These are phyloP conservation scores for Alternaria ethzedia DNA, from an alignment of 2,329 filamentous ascomycete genomes.

Conservation along the genomic window DNA sequence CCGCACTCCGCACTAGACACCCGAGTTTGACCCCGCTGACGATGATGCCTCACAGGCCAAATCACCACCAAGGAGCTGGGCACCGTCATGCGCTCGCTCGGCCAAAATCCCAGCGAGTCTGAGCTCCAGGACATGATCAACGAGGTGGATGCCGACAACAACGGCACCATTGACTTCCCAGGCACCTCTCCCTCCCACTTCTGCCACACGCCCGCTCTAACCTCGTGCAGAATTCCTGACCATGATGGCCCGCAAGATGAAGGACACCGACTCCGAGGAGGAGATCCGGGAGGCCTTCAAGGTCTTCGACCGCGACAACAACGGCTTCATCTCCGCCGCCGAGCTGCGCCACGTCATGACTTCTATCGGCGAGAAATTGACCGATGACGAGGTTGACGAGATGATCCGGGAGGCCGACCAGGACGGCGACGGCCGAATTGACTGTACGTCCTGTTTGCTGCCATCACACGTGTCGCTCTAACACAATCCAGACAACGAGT, in stretches of 20 bases:
- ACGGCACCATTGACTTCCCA: conserved; percentile 70
- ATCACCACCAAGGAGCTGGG: conserved; percentile 70
- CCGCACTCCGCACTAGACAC: conserved; percentile 3
- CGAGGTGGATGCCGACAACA: conserved; percentile 70
- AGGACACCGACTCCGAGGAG: conserved; percentile 67
- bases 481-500: conserved; percentile 58
- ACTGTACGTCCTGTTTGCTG: conserved; percentile 56
- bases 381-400: conserved; percentile 67
- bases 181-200: conserved; percentile 46
- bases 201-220: neutral
- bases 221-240: conserved; percentile 63
- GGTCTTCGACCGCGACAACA: conserved; percentile 71
- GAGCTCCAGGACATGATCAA: conserved; percentile 72
- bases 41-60: conserved; percentile 55
- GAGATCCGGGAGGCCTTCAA: conserved; percentile 71
- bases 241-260: conserved; percentile 70
- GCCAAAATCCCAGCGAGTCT: conserved; percentile 66
- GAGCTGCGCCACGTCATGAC: conserved; percentile 70
- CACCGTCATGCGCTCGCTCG: conserved; percentile 68
- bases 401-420: conserved; percentile 71
- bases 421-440: conserved; percentile 69
- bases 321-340: conserved; percentile 68
- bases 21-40: conserved; percentile 29
- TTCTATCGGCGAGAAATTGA: conserved; percentile 68
- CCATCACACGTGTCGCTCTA: neutral